Base-by-base conservation (phyloP, 192 early-diverging fungal genomes). In the Paraglomus brasilianum region DNA sequence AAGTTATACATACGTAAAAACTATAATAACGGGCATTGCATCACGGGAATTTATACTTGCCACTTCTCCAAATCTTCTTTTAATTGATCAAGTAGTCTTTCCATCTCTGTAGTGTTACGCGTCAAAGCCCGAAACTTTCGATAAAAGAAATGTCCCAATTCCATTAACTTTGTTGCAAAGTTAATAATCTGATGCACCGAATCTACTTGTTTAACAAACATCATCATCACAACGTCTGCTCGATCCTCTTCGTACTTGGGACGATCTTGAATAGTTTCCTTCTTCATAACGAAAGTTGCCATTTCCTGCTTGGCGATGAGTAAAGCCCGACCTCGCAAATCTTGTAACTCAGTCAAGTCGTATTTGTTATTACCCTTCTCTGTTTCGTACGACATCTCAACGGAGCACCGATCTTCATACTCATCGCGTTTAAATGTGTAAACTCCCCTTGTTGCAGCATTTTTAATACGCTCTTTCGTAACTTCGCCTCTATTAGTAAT, bases 381-480 rank as follows among this genome's bases (percentile, higher is more conserved):
- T 15, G 10, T 52, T 21, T 14, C 7, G 15, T 39, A 69, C 7
- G 13, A 21, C 0, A 57, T 13, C 15, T 41, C 17, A 5, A 52
- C 41, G 24, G 14, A 19, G 8, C 61, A 63, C 14, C 21, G 19
- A 38, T 39, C 40, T 9, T 45, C 30, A 42, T 63, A 5, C 11
- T 49, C 58, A n/a, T 47, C 39, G 52, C 62, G 70, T 48, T 49
- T 21, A 47, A 71, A 71, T 19, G 6, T 38, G 51, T 63, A 71
- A n/a, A 19, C 30, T 13, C 70, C 70, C 13, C n/a, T 64, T 21
- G 5, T 22, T 13, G 47, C 46, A 11, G 60, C 60, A 59, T 71
- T 50, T 22, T 50, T 65, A 38, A 71, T 71, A 8, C 21, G 36
- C 48, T 71, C 70, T 9, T 71, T 71, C 19, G 59, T 71, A 22